Conservation (phyloP, 371 early-diverging fungal species). For the Zopfochytrium polystomum region DNA sequence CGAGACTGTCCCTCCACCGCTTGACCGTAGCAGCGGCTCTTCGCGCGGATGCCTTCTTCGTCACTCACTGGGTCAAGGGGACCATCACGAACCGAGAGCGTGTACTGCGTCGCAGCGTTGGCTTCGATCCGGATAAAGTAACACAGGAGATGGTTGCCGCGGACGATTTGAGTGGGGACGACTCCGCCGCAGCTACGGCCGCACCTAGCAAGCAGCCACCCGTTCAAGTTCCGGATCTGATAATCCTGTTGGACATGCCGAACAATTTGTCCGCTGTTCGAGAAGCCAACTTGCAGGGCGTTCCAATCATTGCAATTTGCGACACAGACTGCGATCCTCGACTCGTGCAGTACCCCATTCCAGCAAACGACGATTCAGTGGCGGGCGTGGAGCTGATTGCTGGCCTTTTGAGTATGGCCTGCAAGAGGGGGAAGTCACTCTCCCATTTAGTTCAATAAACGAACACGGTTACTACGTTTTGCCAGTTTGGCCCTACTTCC, state of each 20-base stretch:
- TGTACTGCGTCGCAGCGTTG: slow-evolving; percentile 50
- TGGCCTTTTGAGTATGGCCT: slow-evolving; percentile 66
- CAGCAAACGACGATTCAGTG: slow-evolving; percentile 91
- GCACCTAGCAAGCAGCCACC: slow-evolving; percentile 46
- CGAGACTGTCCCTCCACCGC: slow-evolving; percentile 63
- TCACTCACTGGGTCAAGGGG: slow-evolving; percentile 86
- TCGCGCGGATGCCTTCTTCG: slow-evolving; percentile 73
- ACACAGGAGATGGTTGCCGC: slow-evolving; percentile 23
- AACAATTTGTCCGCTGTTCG: slow-evolving; percentile 77
- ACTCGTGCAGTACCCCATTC: slow-evolving; percentile 89
- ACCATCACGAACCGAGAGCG: slow-evolving; percentile 83
- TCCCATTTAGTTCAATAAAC: too few relatives aligned
- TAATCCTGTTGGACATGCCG: slow-evolving; percentile 81
- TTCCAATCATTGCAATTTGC: slow-evolving; percentile 88
- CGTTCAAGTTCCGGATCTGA: slow-evolving; percentile 78
- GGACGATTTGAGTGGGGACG: slow-evolving; percentile 12
- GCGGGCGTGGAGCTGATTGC: slow-evolving; percentile 79
- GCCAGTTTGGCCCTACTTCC: too few relatives aligned
- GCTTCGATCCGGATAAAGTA: slow-evolving; percentile 46
- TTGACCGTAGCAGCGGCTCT: slow-evolving; percentile 80
- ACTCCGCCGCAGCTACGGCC: slow-evolving; percentile 3
- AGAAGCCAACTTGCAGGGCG: slow-evolving; percentile 75
- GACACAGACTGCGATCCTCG: slow-evolving; percentile 93
- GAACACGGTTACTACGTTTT: too few relatives aligned
- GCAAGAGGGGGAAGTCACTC: slow-evolving; percentile 30